Base-by-base conservation (phyloP, 108 stramenopile genomes). In the Fragilariopsis cylindrus region DNA sequence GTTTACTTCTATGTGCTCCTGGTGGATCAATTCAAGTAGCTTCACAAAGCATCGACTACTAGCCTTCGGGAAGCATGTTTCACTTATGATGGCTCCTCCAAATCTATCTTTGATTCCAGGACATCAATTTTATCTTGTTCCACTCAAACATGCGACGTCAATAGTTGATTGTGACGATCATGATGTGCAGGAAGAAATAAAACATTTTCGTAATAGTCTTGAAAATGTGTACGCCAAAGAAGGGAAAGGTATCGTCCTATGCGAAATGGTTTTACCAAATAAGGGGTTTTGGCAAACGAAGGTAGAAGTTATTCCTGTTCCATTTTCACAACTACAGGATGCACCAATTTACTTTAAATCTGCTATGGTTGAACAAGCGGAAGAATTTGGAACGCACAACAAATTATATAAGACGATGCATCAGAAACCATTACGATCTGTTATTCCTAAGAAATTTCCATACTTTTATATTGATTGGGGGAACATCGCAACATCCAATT, bases 381-480 rank as follows among this genome's bases (percentile, higher is more conserved):
- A 89, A 66, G 94, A 95, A 70, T 90, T 85, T 82, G 94, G 89
- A n/a, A 90, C 88, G 7, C 90, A 92, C 65, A 86, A 65, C 63
- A 88, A 91, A 65, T 50, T 85, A 4, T 70, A 92, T 69, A 63
- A 63, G 13, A 80, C 77, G n/a, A 41, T 64, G 18, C 58, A 4
- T 12, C n/a, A 57, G 16, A 79, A 79, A 62, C 78, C 72, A 30
- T 69, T 92, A 8, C 73, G 76, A 47, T 80, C 82, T 64, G 80
- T 84, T 57, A 70, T 95, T 16, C 94, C 94, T 0, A 87, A 84
- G 48, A 78, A 82, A 13, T 91, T 95, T 74, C 81, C 89, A 0
- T 95, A 95, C 70, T 92, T 92, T 81, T 82, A 81, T 64, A 71
- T 85, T 16, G 89, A 90, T 42, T 91, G 89, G 89, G 88, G 81